Base-by-base conservation (phyloP, 1,284 basidiomycete genomes). In the Calocybe gambosa region DNA sequence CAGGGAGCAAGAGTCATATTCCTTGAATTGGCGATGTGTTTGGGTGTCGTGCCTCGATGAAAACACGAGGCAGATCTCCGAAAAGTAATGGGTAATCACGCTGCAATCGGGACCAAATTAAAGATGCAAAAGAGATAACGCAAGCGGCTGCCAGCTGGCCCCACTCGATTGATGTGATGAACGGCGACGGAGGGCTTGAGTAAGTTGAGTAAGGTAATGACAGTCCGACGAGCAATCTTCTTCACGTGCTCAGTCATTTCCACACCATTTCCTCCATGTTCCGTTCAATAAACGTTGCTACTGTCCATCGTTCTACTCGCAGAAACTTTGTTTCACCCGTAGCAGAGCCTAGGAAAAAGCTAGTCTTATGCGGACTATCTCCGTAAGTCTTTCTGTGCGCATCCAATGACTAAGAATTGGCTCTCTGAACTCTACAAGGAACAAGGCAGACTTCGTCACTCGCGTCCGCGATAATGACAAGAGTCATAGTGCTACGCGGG, bases 271-370 rank as follows among this genome's bases (percentile, higher is more conserved):
- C 51, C 41, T 39, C 45, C 51, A 73, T 74, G 70, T 62, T 70
- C 51, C 66, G 65, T 39, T 50, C 63, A 41, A 56, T 59, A 37
- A 20, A 45, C 43, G 55, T 65, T 50, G 58, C 54, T 41, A 44
- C 49, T 47, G 42, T 58, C 40, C 53, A 55, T 39, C 52, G 45
- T 36, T 42, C 50, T 34, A 35, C 54, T 18, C 55, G 63, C 35
- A 64, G 65, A 44, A 55, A 56, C 10, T 73, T 88, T 46, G 84
- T 80, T 34, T 87, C 84, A 7, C 75, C 83, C 8, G 80, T 83
- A 43, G 68, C 70, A 7, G 73, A 77, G 38, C 73, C 89, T 42
- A 79, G 77, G 61, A 70, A 73, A 46, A 82, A 88, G 62, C 75
- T 83, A 5, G 13, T 3, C 13, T 5, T 9, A 2, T 9, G 28